Evolutionary conservation across 2,329 filamentous ascomycete genomes (phyloP).

Genomic region (Trichoderma citrinoviride): DNA sequence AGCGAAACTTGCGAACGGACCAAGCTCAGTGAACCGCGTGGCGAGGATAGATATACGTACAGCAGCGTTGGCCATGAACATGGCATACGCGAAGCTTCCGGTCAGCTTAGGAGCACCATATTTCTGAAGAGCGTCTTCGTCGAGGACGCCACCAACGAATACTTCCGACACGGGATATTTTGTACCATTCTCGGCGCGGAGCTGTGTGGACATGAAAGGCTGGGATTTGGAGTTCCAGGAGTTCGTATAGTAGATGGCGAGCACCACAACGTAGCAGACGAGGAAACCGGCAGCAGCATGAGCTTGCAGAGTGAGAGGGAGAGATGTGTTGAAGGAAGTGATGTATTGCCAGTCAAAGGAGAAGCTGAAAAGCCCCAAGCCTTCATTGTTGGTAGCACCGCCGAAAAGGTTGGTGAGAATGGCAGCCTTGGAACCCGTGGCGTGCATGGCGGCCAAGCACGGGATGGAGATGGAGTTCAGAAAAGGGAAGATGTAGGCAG

Average conservation of each 20-base stretch:
- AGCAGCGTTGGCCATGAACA: slow-evolving; percentile 58
- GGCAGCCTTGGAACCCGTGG: slow-evolving; percentile 44
- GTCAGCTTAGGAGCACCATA: slow-evolving; percentile 48
- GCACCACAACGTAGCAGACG: slow-evolving; percentile 49
- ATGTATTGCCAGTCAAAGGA: slow-evolving; percentile 58
- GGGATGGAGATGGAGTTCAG: slow-evolving; percentile 55
- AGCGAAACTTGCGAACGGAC: background rate
- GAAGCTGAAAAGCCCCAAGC: slow-evolving; percentile 47
- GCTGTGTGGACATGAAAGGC: slow-evolving; percentile 55
- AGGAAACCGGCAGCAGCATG: slow-evolving; percentile 47
- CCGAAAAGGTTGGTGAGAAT: slow-evolving; percentile 50
- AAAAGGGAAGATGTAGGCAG: slow-evolving; percentile 55
- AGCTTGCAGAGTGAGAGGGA: slow-evolving; percentile 50
- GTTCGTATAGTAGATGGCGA: slow-evolving; percentile 51
- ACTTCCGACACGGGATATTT: slow-evolving; percentile 41
- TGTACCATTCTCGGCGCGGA: slow-evolving; percentile 41
- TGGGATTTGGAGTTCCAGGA: slow-evolving; percentile 45
- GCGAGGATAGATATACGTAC: slow-evolving; percentile 36
- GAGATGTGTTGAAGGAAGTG: slow-evolving; percentile 51
- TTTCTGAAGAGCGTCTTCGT: slow-evolving; percentile 40
- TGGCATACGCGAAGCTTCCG: slow-evolving; percentile 50
- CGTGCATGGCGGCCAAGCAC: slow-evolving; percentile 52
- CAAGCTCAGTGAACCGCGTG: background rate
- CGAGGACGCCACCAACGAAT: slow-evolving; percentile 42
- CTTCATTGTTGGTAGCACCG: slow-evolving; percentile 51